These are phyloP conservation scores for Haplosporangium gracile DNA, from an alignment of 192 early-diverging fungal species.

Conservation along the genomic window DNA sequence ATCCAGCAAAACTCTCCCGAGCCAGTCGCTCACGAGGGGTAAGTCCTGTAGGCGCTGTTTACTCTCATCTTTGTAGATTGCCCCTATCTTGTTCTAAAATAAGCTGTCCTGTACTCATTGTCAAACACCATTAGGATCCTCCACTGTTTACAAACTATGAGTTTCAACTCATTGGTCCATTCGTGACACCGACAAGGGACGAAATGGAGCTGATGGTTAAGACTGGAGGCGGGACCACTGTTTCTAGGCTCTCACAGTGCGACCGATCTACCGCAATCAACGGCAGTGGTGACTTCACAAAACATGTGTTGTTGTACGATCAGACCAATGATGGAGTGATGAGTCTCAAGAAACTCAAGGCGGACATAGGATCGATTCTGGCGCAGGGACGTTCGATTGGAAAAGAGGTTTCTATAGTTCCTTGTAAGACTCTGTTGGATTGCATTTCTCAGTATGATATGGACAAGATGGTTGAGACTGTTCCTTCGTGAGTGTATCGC, in stretches of 20 bases:
- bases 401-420: slow-evolving; percentile 12
- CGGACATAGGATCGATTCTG: slow-evolving; percentile 6
- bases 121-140: slow-evolving; percentile 19
- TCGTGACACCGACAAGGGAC: slow-evolving; percentile 19
- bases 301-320: slow-evolving; percentile 33
- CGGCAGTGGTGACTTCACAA: background rate
- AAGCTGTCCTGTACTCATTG: too few relatives aligned
- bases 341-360: slow-evolving; percentile 19
- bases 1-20: slow-evolving; percentile 20
- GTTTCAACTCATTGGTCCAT: slow-evolving; percentile 35
- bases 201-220: slow-evolving; percentile 36
- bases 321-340: slow-evolving; percentile 26
- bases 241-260: slow-evolving; percentile 28
- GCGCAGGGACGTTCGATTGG: slow-evolving; percentile 13
- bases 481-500: background rate
- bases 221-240: slow-evolving; percentile 36
- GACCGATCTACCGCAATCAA: background rate
- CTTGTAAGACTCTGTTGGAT: slow-evolving; percentile 20
- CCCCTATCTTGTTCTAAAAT: background rate
- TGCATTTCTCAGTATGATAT: slow-evolving; percentile 32
- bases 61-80: background rate
- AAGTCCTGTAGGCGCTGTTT: background rate
- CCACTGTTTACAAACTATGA: slow-evolving; percentile 29
- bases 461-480: slow-evolving; percentile 10
- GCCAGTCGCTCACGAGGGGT: slow-evolving; percentile 18